Evolutionary conservation across 768 basidiomycete species (phyloP), one percentile per base, ranked within the genome.

Genomic region (Gyrodon lividus): DNA sequence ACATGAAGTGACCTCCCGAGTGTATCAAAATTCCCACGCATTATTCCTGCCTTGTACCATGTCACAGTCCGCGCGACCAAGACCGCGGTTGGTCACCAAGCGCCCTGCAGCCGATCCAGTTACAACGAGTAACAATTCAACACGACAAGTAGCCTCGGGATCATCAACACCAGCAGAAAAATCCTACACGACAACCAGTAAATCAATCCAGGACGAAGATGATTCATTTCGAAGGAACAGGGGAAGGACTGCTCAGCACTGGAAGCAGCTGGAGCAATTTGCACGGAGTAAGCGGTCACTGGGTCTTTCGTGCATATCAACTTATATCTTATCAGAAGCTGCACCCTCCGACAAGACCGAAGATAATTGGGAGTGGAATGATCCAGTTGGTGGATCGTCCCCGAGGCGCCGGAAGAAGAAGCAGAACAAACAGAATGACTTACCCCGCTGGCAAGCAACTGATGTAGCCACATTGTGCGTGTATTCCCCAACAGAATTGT

Each of bases 161-260:
- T 61, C 57, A 43, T 40, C 54, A 24, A 52, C 46, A 31, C 20
- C 10, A 43, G 24, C 42, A 33, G 38, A 49, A 4, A 50, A 59
- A 19, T 22, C 38, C 5, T 44, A 58, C 20, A 30, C 33, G 10
- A 12, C 49, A 56, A 46, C 46, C 47, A 30, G 53, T 48, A 35
- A 56, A 50, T 16, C 57, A 35, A 41, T 39, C 66, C 65, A 78
- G 10, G 84, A 89, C 51, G 81, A 80, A 44, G 87, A 91, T 65
- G 81, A 79, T 14, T 72, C 81, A 66, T 91, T 90, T 58, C 78
- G 89, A 60, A 79, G 79, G 44, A 92, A 89, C 63, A 73, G 70
- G 39, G 77, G 77, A 52, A 74, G 86, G 45, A 79, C 80, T 5
- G 63, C 72, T 4, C 70, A 76, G 46, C 71, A 76, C 3, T 89